Evolutionary conservation across 1,139 yeast genomes (phyloP).

Genomic region (Yamadazyma dushanensis): DNA sequence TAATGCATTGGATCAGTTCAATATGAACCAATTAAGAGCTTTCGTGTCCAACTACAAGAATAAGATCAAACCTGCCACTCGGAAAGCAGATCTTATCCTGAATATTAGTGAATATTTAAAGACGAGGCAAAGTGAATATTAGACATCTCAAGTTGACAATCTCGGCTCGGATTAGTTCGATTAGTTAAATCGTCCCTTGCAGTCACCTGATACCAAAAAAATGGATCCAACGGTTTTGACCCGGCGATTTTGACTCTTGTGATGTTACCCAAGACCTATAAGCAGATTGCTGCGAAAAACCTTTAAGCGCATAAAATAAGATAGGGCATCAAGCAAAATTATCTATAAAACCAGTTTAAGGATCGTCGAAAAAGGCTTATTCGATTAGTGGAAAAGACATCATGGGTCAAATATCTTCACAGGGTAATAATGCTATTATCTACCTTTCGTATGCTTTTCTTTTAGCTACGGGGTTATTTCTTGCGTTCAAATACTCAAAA

Average conservation of each 20-base stretch:
- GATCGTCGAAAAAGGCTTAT: neutral
- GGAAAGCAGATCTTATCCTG: constrained; percentile 43
- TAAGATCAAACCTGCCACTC: constrained; percentile 34
- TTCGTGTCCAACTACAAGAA: constrained; percentile 35
- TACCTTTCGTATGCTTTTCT: constrained; percentile 72
- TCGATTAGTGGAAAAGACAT: neutral
- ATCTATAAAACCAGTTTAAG: neutral
- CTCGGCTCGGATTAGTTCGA: neutral
- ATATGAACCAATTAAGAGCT: constrained; percentile 39
- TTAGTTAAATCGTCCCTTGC: neutral
- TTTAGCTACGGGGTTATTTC: constrained; percentile 56
- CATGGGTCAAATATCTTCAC: constrained; percentile 33
- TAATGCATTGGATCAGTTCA: constrained; percentile 32
- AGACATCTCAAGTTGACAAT: too few relatives aligned
- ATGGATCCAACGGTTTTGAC: too few relatives aligned
- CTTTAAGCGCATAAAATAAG: constrained; percentile 12
- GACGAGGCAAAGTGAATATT: constrained; percentile 9
- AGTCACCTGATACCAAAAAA: too few relatives aligned
- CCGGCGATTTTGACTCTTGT: too few relatives aligned
- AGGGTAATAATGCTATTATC: constrained; percentile 68
- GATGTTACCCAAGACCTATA: neutral
- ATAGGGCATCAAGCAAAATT: neutral
- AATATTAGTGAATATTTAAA: constrained; percentile 29
- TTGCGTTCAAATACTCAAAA: constrained; percentile 54
- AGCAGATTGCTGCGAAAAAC: constrained; percentile 2